Conservation (phyloP, 129 eudicot genomes). For the Mikania micrantha region DNA sequence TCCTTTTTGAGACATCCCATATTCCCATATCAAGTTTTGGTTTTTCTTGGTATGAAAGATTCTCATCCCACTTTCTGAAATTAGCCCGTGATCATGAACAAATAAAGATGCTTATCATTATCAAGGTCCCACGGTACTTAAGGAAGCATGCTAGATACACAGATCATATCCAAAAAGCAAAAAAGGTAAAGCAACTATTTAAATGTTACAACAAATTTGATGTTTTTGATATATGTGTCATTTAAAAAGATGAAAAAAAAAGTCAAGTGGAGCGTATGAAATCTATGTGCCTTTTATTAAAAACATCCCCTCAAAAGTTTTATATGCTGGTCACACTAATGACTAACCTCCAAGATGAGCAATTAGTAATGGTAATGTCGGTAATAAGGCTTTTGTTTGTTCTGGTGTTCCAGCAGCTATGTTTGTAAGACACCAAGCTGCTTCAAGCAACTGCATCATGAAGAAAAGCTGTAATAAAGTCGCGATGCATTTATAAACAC, state of each 20-base stretch:
- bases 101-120: constrained; percentile 22
- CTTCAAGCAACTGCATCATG: constrained; percentile 72
- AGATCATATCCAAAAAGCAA: constrained; percentile 15
- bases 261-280: constrained; percentile 27
- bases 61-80: constrained; percentile 16
- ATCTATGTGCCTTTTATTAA: constrained; percentile 5
- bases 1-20: constrained; percentile 24
- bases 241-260: constrained; percentile 23
- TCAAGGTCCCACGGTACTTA: constrained; percentile 21
- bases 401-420: constrained; percentile 95
- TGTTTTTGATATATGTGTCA: constrained; percentile 10
- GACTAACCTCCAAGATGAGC: constrained; percentile 95
- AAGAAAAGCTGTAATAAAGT: constrained; percentile 1
- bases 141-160: constrained; percentile 24
- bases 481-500: background rate
- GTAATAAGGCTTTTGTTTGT: constrained; percentile 82
- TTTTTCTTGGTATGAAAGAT: constrained; percentile 15
- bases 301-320: background rate
- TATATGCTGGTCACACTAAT: background rate
- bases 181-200: constrained; percentile 20
- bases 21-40: constrained; percentile 24
- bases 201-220: constrained; percentile 16
- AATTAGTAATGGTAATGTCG: constrained; percentile 88
- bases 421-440: constrained; percentile 99
- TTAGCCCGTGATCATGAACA: constrained; percentile 27